Base-by-base conservation (phyloP, 768 basidiomycete species). In the Omphalotus guepiniiformis region DNA sequence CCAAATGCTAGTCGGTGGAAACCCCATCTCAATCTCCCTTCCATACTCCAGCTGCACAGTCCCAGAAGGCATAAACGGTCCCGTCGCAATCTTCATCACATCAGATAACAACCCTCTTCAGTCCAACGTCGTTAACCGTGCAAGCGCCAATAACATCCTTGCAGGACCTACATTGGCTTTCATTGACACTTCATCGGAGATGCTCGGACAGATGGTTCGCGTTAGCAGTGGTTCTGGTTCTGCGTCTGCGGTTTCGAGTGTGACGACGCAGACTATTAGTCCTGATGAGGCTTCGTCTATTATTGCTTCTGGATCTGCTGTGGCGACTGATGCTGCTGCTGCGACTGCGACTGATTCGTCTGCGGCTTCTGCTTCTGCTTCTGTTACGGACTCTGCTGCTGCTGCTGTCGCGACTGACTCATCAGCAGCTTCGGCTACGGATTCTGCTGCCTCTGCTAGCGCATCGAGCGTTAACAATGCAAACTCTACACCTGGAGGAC, bases 1-100 rank as follows among this genome's bases (percentile, higher is more conserved):
- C 65, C 83, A 91, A 66, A 88, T 92, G 78, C 63, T 92, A 55
- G 53, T 79, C 47, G 89, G 86, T 25, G 85, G 83, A 23, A 42
- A 66, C 15, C 61, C 80, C 41, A 62, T 63, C 58, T 67, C 88
- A 4, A 67, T 87, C 57, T 58, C 77, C 26, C 69, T 88, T 37
- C 81, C 87, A 2, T 59, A 86, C 54, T 54, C 63, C 51, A 54
- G 76, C 51, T 91, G 88, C 55, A 62, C 74, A 49, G 79, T 91
- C 11, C 91, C 89, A 29, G 28, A 51, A 0, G 78, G 77, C 45
- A 69, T 90, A 62, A 80, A 85, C 61, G 89, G 90, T 35, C 83
- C 85, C 52, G 82, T 90, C 55, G 82, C 77, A 21, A 63, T 91
- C 60, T 90, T 69, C 65, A 65, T 91, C 68, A 88, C 85, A 26